These are phyloP conservation scores for Climacium dendroides DNA, from an alignment of 225 moss, liverwort and hornwort genomes.

Conservation along the genomic window DNA sequence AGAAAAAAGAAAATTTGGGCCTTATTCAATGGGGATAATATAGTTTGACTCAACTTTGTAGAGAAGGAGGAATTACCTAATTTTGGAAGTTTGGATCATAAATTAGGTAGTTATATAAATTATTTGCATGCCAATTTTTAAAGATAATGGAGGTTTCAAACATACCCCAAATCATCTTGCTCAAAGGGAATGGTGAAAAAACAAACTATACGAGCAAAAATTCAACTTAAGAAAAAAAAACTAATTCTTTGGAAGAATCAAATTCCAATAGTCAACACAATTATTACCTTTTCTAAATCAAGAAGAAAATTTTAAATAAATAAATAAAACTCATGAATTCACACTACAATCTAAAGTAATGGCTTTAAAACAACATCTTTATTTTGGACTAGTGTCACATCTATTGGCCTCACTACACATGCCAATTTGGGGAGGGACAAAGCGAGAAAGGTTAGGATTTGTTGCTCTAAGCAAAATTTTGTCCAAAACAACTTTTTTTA, in stretches of 20 bases:
- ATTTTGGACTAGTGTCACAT: rapidly evolving
- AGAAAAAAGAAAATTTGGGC: not conserved
- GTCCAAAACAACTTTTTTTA: too few relatives aligned
- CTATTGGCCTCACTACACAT: rapidly evolving
- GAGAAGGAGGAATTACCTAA: not conserved
- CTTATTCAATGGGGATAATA: rapidly evolving
- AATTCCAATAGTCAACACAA: not conserved
- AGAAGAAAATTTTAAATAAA: too few relatives aligned
- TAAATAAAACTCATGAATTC: too few relatives aligned
- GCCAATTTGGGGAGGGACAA: rapidly evolving
- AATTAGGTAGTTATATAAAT: not conserved
- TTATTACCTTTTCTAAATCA: not conserved
- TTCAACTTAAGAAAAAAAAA: not conserved
- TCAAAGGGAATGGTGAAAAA: rapidly evolving
- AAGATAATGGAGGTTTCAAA: not conserved
- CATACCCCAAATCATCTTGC: not conserved
- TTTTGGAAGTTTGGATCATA: rapidly evolving
- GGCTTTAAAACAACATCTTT: rapidly evolving
- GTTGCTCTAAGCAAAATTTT: too few relatives aligned
- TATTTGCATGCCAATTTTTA: not conserved
- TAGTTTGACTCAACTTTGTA: not conserved
- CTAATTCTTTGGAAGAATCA: not conserved
- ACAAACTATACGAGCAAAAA: rapidly evolving
- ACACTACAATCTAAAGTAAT: not conserved
- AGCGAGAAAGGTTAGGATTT: rapidly evolving